Base-by-base conservation (phyloP, 768 basidiomycete species). In the Hericium alpestre region DNA sequence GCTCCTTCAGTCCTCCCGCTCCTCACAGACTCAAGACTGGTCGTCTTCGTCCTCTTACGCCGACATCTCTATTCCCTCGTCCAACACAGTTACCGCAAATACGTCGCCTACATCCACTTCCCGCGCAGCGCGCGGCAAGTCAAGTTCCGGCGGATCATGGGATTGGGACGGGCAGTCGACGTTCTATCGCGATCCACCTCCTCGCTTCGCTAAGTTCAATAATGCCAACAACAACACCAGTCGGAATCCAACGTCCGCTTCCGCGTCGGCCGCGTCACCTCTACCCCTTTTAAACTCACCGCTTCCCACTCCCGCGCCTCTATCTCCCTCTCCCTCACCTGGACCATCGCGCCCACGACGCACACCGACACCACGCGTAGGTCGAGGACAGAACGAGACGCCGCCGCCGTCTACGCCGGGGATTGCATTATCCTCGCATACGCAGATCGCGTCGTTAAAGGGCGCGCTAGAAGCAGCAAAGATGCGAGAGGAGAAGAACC, bases 381-480 rank as follows among this genome's bases (percentile, higher is more conserved):
- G 22, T 9, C 56, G n/a, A 15, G 20, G 43, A 46, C n/a, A 20
- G n/a, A 20, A 20, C 16, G 43, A 38, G 37, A 54, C 37, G 8
- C 57, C 57, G 7, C 53, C 46, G 37, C 52, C 47, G 22, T 32
- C 32, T 10, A 32, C 32, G 32, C 32, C 32, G 32, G 32, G 32
- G 6, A 6, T 32, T 32, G 50, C 53, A 4, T 37, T 58, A 11
- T 58, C 57, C 3, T 25, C 54, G 9, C 49, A 57, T 18, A 61
- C 50, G 4, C 61, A 60, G 38, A 58, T 64, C 39, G 52, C 61
- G 4, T 57, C 58, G 15, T 49, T 59, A 39, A 53, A 58, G 32
- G 57, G 63, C 20, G 63, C 61, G 8, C 57, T 62, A 2, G 59
- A 64, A 38, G 63, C 59, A 12, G 54, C 61, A 18, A 52, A 56